Evolutionary conservation across 768 basidiomycete species (phyloP).

Genomic region (Suillus bovinus): DNA sequence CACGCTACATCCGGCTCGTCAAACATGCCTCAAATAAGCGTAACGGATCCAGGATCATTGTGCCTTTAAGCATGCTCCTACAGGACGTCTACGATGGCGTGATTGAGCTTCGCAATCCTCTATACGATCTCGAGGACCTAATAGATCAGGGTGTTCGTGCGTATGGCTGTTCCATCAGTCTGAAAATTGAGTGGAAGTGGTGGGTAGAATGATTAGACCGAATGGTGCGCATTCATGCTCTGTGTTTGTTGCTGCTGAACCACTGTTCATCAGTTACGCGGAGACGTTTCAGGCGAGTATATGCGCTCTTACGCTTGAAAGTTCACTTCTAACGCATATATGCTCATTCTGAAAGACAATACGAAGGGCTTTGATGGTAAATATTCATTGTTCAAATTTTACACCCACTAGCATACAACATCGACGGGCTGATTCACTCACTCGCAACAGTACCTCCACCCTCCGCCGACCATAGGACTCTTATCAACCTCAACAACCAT

Average conservation of each 20-base stretch:
- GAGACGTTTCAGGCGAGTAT: slow-evolving; percentile 22
- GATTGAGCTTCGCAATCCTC: slow-evolving; percentile 46
- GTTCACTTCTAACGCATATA: too few species aligned
- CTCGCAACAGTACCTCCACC: slow-evolving; percentile 7
- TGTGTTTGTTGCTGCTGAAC: background rate
- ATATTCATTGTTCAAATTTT: background rate
- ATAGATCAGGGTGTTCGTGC: slow-evolving; percentile 33
- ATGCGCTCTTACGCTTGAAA: background rate
- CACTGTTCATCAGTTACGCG: background rate
- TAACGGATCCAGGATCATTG: background rate
- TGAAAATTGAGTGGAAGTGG: slow-evolving; percentile 26
- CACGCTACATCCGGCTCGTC: slow-evolving; percentile 35
- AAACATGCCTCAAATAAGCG: slow-evolving; percentile 13
- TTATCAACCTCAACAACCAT: slow-evolving; percentile 26
- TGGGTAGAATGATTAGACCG: slow-evolving; percentile 27
- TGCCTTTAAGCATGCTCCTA: slow-evolving; percentile 37
- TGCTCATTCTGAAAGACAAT: too few species aligned
- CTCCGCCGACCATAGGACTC: background rate
- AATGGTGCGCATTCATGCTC: slow-evolving; percentile 20
- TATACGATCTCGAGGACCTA: slow-evolving; percentile 38
- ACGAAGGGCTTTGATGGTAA: background rate
- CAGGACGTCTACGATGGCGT: slow-evolving; percentile 36
- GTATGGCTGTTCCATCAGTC: slow-evolving; percentile 39
- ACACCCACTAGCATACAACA: slow-evolving; percentile 7
- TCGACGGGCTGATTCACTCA: slow-evolving; percentile 14